Base-by-base conservation (phyloP, 23 red algal species). In the Porphyridium purpureum region DNA sequence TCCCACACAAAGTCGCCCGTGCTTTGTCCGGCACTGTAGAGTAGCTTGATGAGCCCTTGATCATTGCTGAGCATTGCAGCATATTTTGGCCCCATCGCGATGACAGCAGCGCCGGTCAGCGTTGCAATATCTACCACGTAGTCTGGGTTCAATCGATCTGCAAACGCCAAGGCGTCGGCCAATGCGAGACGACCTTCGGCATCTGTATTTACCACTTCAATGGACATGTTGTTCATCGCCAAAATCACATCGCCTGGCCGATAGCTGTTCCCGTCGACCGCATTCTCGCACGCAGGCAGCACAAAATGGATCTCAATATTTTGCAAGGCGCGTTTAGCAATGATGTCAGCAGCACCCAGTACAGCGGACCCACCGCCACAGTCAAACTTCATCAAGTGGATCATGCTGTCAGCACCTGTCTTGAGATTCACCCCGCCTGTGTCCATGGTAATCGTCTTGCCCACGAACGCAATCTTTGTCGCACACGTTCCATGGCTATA, bases 161-260 rank as follows among this genome's bases (percentile, higher is more conserved):
- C 90, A 24, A 70, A 79, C n/a, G 72, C 80, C 6, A 98, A 52
- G 5, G 90, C 90, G 62, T 98, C 90, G 15, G 90, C 90, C 2
- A 98, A 60, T 17, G 86, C 81, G 47, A 98, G 60, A 36, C 90
- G 62, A 3, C 90, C 90, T 58, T 98, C 90, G 35, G 90, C 90
- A 46, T 98, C 90, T 25, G 70, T 86, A 50, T 86, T 86, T n/a
- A 47, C 55, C 22, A 86, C 67, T 38, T 86, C 72, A 1, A 80
- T 86, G 0, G 90, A 86, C 33, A 35, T 55, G 36, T 72, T 72
- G 52, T 98, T 98, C 30, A 78, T 50, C n/a, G 80, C 74, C 35
- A 52, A 64, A 3, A 98, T 21, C 36, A 98, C 68, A 56, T 98
- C 90, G 0, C 80, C 80, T 22, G 90, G 80, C 7, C 90, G 90